phyloP scores from a whole-genome alignment of 1,139 yeast genomes.

The Debaryomyces singareniensis region DNA sequence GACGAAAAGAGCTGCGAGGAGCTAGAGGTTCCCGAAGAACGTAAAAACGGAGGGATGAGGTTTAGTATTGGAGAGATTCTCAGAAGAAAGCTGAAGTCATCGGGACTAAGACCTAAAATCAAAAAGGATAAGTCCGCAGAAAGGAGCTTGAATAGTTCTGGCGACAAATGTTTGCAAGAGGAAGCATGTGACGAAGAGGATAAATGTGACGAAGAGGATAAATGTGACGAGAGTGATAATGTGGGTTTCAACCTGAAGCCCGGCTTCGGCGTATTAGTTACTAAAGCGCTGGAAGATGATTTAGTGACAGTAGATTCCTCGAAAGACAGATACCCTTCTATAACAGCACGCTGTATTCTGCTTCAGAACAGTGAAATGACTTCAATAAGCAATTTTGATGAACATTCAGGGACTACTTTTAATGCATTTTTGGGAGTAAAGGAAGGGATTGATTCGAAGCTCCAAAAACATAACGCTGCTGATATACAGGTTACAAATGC shows the following conservation, averaged over 20 bases:
- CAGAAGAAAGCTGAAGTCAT: not conserved
- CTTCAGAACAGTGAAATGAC: slow-evolving; percentile 39
- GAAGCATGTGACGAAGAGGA: slow-evolving; percentile 1
- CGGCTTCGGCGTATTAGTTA: slow-evolving; percentile 2
- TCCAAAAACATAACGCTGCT: no score
- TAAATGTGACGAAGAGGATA: no score
- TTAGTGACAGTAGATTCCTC: not conserved
- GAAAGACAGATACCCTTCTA: slow-evolving; percentile 20
- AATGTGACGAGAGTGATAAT: slow-evolving; percentile 3
- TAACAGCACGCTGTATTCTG: slow-evolving; percentile 34
- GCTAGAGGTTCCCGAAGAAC: not conserved
- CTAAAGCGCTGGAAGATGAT: not conserved
- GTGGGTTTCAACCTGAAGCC: no score
- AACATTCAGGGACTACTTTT: not conserved
- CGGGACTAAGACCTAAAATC: not conserved
- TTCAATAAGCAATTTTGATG: slow-evolving; percentile 3
- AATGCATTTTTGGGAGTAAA: not conserved
- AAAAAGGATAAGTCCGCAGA: slow-evolving; percentile 1
- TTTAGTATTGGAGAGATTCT: slow-evolving; percentile 7
- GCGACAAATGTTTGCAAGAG: not conserved
- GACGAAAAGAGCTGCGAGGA: slow-evolving; percentile 2
- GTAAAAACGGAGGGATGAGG: slow-evolving; percentile 4
- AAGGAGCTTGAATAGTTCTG: not conserved
- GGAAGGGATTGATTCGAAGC: not conserved
- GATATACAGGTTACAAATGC: no score